Conservation (phyloP, 2,329 filamentous ascomycete genomes). For the Ceratocystis cubensis region DNA sequence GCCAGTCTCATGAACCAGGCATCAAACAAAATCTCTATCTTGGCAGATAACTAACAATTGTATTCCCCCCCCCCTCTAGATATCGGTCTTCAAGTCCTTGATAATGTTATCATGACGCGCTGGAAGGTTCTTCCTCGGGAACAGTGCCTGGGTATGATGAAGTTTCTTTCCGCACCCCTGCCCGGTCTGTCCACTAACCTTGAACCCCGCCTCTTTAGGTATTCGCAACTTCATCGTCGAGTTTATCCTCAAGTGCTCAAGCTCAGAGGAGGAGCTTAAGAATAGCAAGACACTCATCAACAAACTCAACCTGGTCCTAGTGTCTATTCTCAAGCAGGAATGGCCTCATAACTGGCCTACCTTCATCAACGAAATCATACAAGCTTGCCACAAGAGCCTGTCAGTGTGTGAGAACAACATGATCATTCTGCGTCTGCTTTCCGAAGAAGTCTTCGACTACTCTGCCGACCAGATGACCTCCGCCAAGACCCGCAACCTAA, state of each 20-base stretch:
- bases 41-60: constrained; percentile 10
- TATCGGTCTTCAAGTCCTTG: constrained; percentile 87
- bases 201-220: constrained; percentile 38
- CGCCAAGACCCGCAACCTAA: constrained; percentile 86
- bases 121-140: constrained; percentile 97
- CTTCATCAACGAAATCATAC: constrained; percentile 99
- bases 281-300: constrained; percentile 82
- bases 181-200: constrained; percentile 2
- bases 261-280: constrained; percentile 75
- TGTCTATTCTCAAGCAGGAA: constrained; percentile 96
- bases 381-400: constrained; percentile 85
- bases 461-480: constrained; percentile 99
- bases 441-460: constrained; percentile 97
- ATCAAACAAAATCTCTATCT: not conserved
- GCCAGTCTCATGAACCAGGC: not conserved
- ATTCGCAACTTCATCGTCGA: constrained; percentile 99
- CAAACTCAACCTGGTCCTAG: constrained; percentile 94
- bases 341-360: constrained; percentile 99
- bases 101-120: constrained; percentile 96
- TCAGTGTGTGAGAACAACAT: constrained; percentile 99
- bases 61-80: constrained; percentile 39
- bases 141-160: constrained; percentile 64
- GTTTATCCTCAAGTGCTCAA: constrained; percentile 91
- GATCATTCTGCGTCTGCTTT: constrained; percentile 88
- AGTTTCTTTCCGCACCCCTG: constrained; percentile 6